A percentile compares a stretch with the other conserved stretches of the same genome.
Evolutionary conservation across 2,329 filamentous ascomycete species (phyloP).

Genomic region (Coniella lustricola): DNA sequence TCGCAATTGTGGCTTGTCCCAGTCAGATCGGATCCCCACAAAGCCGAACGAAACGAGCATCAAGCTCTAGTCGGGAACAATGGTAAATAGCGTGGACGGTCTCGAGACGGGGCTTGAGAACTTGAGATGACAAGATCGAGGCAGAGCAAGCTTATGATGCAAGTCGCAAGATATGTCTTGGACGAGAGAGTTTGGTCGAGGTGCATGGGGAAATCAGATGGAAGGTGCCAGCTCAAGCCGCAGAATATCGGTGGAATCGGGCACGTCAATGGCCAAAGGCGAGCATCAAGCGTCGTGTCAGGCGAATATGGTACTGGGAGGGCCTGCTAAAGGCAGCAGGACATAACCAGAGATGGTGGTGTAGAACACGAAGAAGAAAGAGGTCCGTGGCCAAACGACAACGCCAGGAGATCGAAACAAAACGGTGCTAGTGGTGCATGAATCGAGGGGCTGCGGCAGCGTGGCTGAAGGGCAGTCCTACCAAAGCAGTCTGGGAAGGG

Average conservation of each 20-base stretch:
- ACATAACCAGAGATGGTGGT: not conserved
- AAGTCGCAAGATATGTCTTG: no score
- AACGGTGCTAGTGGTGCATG: conserved; percentile 27
- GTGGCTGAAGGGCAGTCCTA: conserved; percentile 25
- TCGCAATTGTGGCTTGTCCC: conserved; percentile 18
- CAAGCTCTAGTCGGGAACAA: conserved; percentile 3
- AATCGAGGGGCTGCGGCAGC: conserved; percentile 23
- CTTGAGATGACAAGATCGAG: conserved; percentile 5
- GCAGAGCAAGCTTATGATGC: not conserved
- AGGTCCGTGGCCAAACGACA: conserved; percentile 16
- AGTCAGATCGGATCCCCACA: conserved; percentile 17
- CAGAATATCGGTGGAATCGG: no score
- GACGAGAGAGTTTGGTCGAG: conserved; percentile 3
- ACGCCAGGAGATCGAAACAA: conserved; percentile 16
- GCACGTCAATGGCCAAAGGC: no score
- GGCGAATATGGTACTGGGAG: not conserved
- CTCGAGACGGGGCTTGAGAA: conserved; percentile 6
- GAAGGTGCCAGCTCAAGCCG: not conserved
- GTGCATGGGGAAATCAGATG: conserved; percentile 7
- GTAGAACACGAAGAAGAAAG: conserved; percentile 13
- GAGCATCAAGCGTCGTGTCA: not conserved
- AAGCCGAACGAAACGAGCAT: conserved; percentile 14
- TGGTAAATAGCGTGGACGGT: conserved; percentile 1
- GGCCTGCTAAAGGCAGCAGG: not conserved
- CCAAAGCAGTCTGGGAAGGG: conserved; percentile 22